Conservation (phyloP, 1,284 basidiomycete genomes). For the Malassezia slooffiae region DNA sequence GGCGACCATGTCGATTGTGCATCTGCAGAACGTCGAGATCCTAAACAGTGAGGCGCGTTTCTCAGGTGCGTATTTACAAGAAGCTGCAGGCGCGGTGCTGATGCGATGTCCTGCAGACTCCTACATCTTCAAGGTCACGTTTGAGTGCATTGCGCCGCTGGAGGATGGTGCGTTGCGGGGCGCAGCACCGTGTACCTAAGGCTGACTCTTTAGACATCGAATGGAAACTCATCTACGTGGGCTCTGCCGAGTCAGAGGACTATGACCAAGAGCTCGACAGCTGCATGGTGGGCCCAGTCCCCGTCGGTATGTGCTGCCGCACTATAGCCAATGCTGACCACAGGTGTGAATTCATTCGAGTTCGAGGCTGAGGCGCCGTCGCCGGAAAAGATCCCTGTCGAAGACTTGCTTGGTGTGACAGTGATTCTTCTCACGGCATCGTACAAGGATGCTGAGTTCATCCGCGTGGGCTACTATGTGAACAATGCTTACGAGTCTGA, state of each 20-base stretch:
- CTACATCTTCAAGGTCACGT: conserved; percentile 90
- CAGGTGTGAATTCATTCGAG: conserved; percentile 78
- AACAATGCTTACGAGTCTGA: conserved; percentile 96
- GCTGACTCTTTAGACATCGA: conserved; percentile 66
- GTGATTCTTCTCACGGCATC: conserved; percentile 82
- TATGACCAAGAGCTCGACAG: conserved; percentile 86
- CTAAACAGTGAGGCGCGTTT: conserved; percentile 40
- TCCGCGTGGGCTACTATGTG: conserved; percentile 97
- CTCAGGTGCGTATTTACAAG: conserved; percentile 15
- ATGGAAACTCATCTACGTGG: conserved; percentile 94
- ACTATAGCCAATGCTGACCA: too few relatives aligned
- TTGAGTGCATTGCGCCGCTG: conserved; percentile 87
- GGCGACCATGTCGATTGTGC: conserved; percentile 40
- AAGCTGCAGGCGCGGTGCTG: too few relatives aligned
- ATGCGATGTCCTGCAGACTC: conserved; percentile 52
- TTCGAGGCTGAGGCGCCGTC: conserved; percentile 56
- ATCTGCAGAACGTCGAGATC: conserved; percentile 40
- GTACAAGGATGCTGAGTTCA: conserved; percentile 85
- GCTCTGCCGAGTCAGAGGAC: conserved; percentile 78
- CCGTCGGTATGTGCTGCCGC: conserved; percentile 45
- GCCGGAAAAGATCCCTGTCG: conserved; percentile 63
- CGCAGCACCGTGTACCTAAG: too few relatives aligned
- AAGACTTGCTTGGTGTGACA: conserved; percentile 77
- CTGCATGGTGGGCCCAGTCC: conserved; percentile 73
- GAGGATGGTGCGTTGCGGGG: conserved; percentile 78